Evolutionary conservation across 805 yeast species (phyloP), one percentile per base, ranked within the genome.

Genomic region (Wickerhamiella sorbophila): DNA sequence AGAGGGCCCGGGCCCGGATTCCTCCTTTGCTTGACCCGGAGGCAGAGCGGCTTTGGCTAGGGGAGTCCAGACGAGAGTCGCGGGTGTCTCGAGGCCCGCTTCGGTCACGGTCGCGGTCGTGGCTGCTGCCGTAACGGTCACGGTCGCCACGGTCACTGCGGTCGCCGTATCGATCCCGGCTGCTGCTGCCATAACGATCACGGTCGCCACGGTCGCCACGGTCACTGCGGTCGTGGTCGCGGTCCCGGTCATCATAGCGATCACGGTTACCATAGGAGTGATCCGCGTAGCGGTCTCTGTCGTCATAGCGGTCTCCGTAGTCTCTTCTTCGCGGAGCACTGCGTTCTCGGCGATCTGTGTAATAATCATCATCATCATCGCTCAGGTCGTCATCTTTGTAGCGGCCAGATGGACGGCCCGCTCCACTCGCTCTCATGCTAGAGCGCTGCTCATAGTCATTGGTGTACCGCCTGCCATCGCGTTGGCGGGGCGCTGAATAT

Each of bases 1-100:
- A 88, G 49, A 86, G 66, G 0, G 98, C 98, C 46, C 85, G 79
- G 1, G 95, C 98, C 59, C 85, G 87, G 49, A 75, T 78, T 4
- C 79, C 69, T 12, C 17, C 21, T 33, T 59, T 60, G 14, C 68
- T 27, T 12, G 46, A 33, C 12, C 40, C 46, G 2, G 43, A 12
- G 3, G 42, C 40, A 4, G 31, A 33, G 36, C 43, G 38, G 18
- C 31, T 18, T 16, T 18, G 16, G 5, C 26, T 20, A 3, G 14
- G 8, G 8, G 5, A 17, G 24, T 17, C 10, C 5, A 15, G 24
- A 9, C n/a, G 33, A 6, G 15, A 5, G 6, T 12, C 33, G 5
- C 18, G 8, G 33, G 15, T 16, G 15, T 15, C 42, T 4, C 43
- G 18, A 6, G 14, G 16, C 22, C 24, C 33, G 9, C 27, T 6